phyloP scores from a whole-genome alignment of 306 rosid species.

The Ormosia semicastrata region DNA sequence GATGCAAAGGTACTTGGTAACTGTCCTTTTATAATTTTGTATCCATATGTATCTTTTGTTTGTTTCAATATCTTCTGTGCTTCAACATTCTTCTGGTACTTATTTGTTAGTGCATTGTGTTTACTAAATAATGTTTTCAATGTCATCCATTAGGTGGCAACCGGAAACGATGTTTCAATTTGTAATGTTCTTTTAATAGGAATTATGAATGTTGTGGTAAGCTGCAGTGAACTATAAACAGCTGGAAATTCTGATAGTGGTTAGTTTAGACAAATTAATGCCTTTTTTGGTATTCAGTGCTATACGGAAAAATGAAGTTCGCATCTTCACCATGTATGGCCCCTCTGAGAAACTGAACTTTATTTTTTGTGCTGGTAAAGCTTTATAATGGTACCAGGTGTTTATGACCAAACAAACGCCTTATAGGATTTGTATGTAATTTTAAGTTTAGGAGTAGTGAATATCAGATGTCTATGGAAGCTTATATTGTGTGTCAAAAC shows the following conservation, averaged over 20 bases:
- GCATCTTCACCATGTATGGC: neutral
- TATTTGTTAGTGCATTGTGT: neutral
- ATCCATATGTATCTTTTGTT: neutral
- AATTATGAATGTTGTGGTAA: slow-evolving; percentile 16
- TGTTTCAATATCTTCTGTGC: neutral
- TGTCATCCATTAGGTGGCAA: slow-evolving; percentile 31
- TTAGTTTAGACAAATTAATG: neutral
- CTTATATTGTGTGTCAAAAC: neutral
- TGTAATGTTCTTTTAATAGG: slow-evolving; percentile 6
- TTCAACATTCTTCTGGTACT: neutral
- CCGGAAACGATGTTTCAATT: slow-evolving; percentile 6
- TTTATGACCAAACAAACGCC: neutral
- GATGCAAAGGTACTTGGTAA: neutral
- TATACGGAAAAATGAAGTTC: neutral
- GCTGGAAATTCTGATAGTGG: slow-evolving; percentile 5
- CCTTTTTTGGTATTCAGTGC: neutral
- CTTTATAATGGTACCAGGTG: neutral
- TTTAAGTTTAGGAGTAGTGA: neutral
- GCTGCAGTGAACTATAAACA: slow-evolving; percentile 11
- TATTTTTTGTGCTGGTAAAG: neutral
- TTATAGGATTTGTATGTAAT: slow-evolving; percentile 12
- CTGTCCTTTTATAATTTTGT: neutral
- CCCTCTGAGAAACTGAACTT: slow-evolving; percentile 4
- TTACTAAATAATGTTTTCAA: neutral
- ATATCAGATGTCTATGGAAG: neutral